These are phyloP conservation scores for Rhizopus sp. DNA, from an alignment of 371 early-diverging fungal genomes.

Conservation along the genomic window DNA sequence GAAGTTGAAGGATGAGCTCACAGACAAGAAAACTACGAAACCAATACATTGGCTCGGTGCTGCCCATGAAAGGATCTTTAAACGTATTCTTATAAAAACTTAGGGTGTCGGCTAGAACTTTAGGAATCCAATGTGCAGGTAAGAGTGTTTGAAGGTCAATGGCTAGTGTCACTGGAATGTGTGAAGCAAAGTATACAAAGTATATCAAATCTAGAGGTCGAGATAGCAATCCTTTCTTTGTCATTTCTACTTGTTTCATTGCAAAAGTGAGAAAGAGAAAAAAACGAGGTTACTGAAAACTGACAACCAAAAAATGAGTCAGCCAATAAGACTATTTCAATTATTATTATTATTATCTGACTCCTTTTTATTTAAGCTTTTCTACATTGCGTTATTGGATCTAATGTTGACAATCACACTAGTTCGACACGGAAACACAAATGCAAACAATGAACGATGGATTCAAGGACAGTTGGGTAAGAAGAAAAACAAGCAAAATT, in stretches of 20 bases:
- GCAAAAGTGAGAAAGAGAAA: too few relatives aligned
- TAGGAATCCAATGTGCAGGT: slow-evolving; percentile 41
- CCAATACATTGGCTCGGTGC: slow-evolving; percentile 46
- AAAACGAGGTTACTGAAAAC: too few relatives aligned
- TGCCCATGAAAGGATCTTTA: slow-evolving; percentile 64
- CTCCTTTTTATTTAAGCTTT: too few relatives aligned
- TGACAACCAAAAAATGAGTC: too few relatives aligned
- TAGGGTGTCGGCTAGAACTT: slow-evolving; percentile 35
- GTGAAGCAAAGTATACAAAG: slow-evolving; percentile 59
- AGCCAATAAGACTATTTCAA: too few relatives aligned
- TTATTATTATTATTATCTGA: too few relatives aligned
- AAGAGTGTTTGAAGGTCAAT: slow-evolving; percentile 55
- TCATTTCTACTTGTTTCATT: too few relatives aligned
- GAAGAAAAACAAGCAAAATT: neutral
- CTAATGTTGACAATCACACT: slow-evolving; percentile 28
- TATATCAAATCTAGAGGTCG: slow-evolving; percentile 54
- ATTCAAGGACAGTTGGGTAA: slow-evolving; percentile 49
- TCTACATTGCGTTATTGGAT: too few relatives aligned
- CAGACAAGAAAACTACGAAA: slow-evolving; percentile 53
- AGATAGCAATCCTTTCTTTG: slow-evolving; percentile 18
- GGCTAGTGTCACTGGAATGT: slow-evolving; percentile 60
- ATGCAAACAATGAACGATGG: slow-evolving; percentile 46
- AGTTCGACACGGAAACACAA: slow-evolving; percentile 50
- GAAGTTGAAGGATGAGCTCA: slow-evolving; percentile 67
- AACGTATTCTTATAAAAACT: slow-evolving; percentile 38